Evolutionary conservation across 331 rosid species (phyloP), one percentile per base, ranked within the genome.

Genomic region (Quercus phellos): DNA sequence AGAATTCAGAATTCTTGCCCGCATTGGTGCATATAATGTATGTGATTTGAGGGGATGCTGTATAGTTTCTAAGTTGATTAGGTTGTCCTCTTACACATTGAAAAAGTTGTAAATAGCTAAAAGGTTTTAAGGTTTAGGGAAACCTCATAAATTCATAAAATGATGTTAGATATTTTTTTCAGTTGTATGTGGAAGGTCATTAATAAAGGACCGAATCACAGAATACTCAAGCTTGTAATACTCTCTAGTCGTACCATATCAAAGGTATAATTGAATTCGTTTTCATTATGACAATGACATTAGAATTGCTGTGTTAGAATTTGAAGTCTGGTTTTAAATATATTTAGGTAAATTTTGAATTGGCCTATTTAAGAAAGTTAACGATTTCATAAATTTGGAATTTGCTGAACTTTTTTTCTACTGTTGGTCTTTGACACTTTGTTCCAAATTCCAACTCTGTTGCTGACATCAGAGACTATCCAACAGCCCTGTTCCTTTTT

Each of bases 11-110:
- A 46, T 72, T 77, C 60, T 77, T 61, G 27, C 67, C 69, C 69
- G 29, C 35, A 43, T 19, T 54, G 30, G 74, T 74, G 82, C 75
- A 32, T 66, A 61, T 77, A 71, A 38, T 85, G 89, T 84, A 72
- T 73, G 79, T 78, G 78, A 70, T 75, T 74, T n/a, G 55, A n/a
- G 51, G 51, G 24, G 43, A 17, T 34, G 13, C 71, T 66, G 68
- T 66, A 66, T 66, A 34, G 71, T 66, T 32, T 66, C 46, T 32
- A 32, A 13, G 50, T 34, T 17, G 1, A 13, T 34, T 66, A 7
- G 50, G 30, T 30, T 29, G 70, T 63, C 70, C 22, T 63, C 70
- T 63, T 30, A 63, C 22, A 29, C 43, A 63, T 30, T 17, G 43
- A 63, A 30, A 30, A 30, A 32, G 19, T 34, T 66, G 71, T 66